Base-by-base conservation (phyloP, 1,284 basidiomycete genomes). In the Moesziomyces antarcticus region DNA sequence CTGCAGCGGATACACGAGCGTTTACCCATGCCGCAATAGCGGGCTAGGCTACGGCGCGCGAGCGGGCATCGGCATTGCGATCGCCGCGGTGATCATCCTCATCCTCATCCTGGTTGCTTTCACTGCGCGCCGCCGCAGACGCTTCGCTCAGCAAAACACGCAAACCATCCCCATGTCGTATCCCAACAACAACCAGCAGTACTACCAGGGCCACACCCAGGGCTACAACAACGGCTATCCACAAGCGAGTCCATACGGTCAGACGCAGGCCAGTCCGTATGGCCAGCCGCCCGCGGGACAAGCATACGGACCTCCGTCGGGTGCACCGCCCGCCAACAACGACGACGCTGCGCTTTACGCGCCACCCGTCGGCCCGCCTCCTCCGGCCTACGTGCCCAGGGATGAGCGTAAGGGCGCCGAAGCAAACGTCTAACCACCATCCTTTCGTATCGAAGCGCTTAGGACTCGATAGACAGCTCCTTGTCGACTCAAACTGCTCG, bases 361-460 rank as follows among this genome's bases (percentile, higher is more conserved):
- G 3, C 61, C 66, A 3, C 71, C 71, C n/a, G 54, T 53, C 21
- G 66, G 71, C 8, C 52, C 62, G 3, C 71, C 71, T 14, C 71
- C 71, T 5, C 66, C 71, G 50, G 66, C 71, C 0, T 73, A 73
- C 56, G 58, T 62, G 47, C 71, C 71, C 8, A 43, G 44, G 20
- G 21, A 46, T 30, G 56, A 67, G n/a, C 56, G 60, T 48, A 72
- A 73, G 48, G 45, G 22, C 8, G 42, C 49, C 11, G 65, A 64
- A 11, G 45, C 51, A 11, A 61, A 50, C 14, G 70, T 64, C 24
- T 73, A 51, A 59, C 40, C 11, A 24, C 33, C 16, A 10, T 22
- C 6, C 30, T 20, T 8, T 16, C 37, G 4, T 18, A 8, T 18
- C 7, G 37, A 18, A 7, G 37, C 16, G 37, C 13, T 16, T 7